Conservation (phyloP, 2,329 filamentous ascomycete species). For the Claviceps paspali region DNA sequence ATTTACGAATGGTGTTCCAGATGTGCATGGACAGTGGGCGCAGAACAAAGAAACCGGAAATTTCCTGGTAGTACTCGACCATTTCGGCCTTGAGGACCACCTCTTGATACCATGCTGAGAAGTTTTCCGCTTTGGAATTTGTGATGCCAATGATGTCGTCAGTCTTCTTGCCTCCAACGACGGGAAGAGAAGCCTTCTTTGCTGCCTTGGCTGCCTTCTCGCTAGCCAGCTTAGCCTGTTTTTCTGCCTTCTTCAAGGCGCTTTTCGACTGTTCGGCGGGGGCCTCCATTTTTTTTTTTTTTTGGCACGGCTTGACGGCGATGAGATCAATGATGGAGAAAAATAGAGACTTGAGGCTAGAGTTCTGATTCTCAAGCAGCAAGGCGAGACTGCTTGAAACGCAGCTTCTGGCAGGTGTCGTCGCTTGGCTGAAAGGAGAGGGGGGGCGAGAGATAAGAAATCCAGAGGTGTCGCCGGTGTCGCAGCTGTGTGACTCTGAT, state of each 20-base stretch:
- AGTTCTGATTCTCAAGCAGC: no score
- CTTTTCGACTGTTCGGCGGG: constrained; percentile 37
- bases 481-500: no score
- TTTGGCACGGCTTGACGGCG: background rate
- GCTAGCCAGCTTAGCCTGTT: constrained; percentile 44
- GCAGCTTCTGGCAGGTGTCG: background rate
- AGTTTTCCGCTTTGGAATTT: constrained; percentile 69
- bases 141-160: constrained; percentile 78
- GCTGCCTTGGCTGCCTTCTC: constrained; percentile 48
- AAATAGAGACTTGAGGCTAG: no score
- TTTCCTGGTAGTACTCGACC: constrained; percentile 89
- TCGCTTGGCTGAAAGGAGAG: background rate
- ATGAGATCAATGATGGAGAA: no score
- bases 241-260: constrained; percentile 50
- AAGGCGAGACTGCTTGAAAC: background rate
- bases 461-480: background rate
- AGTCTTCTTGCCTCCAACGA: constrained; percentile 43
- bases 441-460: constrained; percentile 1
- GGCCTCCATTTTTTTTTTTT: constrained; percentile 14
- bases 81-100: constrained; percentile 93
- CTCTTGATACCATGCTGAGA: constrained; percentile 94
- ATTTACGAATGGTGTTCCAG: constrained; percentile 50
- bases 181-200: constrained; percentile 34
- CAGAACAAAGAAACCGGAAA: constrained; percentile 93
- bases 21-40: constrained; percentile 55